A percentile compares a stretch with the other conserved stretches of the same genome.
Evolutionary conservation across 176 grass and related monocot species (phyloP).

Genomic region (Sorghum bicolor): DNA sequence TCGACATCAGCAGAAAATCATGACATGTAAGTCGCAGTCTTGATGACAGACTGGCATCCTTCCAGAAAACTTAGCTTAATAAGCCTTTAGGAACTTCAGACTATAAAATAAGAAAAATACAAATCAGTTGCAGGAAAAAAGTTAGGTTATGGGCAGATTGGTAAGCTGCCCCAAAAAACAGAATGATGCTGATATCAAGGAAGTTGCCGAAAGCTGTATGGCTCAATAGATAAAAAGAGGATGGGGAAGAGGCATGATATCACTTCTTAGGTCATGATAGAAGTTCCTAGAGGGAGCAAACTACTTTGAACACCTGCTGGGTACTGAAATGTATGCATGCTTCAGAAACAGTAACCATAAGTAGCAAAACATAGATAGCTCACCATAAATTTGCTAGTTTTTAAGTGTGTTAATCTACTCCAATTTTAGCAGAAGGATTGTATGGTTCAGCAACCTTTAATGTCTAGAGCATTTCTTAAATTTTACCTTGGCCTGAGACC

Average conservation of each 20-base stretch:
- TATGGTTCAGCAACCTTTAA: not conserved
- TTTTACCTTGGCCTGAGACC: not conserved
- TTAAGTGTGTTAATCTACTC: not conserved
- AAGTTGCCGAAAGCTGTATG: conserved; percentile 14
- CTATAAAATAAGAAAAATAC: conserved; percentile 17
- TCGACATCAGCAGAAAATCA: conserved; percentile 25
- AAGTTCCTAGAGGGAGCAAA: conserved; percentile 15
- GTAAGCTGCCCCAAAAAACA: conserved; percentile 18
- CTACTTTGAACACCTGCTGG: conserved; percentile 13
- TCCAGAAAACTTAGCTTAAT: conserved; percentile 3
- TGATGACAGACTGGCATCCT: conserved; percentile 16
- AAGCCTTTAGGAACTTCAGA: conserved; percentile 13
- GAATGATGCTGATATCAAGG: not conserved
- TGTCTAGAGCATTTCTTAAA: not conserved
- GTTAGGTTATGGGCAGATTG: conserved; percentile 24
- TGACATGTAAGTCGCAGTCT: conserved; percentile 18
- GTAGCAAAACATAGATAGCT: not conserved
- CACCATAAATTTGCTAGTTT: conserved; percentile 1
- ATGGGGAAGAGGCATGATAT: not conserved
- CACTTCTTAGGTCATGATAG: conserved; percentile 2
- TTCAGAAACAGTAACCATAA: conserved; percentile 3
- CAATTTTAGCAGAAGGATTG: not conserved
- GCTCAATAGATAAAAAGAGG: not conserved
- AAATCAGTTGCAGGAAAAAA: conserved; percentile 28
- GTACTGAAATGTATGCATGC: not conserved